These are phyloP conservation scores for Haematococcus sp. DNA, from an alignment of 139 green algal genomes.

Conservation along the genomic window DNA sequence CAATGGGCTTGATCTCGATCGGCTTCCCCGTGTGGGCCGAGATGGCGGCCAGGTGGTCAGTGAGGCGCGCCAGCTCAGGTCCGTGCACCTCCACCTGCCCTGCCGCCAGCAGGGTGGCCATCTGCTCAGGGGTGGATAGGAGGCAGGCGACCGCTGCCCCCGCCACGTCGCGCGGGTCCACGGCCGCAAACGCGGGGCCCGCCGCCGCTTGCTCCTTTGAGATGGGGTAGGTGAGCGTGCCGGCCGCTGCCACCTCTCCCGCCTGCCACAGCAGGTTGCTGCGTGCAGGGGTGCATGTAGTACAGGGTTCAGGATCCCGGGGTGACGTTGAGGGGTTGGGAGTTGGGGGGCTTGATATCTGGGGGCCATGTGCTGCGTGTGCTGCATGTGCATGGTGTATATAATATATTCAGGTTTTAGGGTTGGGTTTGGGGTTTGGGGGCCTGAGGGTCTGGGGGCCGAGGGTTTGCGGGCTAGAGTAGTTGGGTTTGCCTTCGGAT, in stretches of 20 bases:
- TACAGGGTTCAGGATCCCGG: neutral
- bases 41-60: neutral
- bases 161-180: conserved; percentile 4
- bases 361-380: too few relatives aligned
- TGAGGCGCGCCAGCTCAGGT: neutral
- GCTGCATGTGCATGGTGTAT: too few relatives aligned
- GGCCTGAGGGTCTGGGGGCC: too few relatives aligned
- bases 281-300: neutral
- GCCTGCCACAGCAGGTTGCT: conserved; percentile 12
- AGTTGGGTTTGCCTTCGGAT: too few relatives aligned
- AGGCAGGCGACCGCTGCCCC: neutral
- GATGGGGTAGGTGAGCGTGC: neutral
- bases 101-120: neutral
- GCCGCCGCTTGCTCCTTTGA: neutral
- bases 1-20: neutral
- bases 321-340: too few relatives aligned
- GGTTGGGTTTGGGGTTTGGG: too few relatives aligned
- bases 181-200: neutral
- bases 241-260: neutral
- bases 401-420: too few relatives aligned
- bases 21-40: neutral
- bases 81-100: conserved; percentile 5
- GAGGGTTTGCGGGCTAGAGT: too few relatives aligned
- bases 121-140: neutral
- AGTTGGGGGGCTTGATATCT: too few relatives aligned